Base-by-base conservation (phyloP, 176 grass and related monocot species). In the Ensete ventricosum region DNA sequence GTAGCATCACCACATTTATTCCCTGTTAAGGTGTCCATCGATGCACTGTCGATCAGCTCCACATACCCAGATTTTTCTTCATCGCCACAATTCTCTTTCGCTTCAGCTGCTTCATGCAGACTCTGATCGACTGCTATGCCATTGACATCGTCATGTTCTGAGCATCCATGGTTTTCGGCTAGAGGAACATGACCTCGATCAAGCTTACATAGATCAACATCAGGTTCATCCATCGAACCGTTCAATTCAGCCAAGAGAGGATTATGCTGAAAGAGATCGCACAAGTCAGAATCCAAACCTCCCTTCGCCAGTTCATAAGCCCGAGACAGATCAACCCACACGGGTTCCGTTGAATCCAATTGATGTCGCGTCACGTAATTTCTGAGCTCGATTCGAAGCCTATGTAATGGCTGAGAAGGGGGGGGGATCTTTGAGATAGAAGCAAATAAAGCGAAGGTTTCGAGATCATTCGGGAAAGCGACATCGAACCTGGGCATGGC, bases 401-500 rank as follows among this genome's bases (percentile, higher is more conserved):
- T 92, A 55, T 82, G 82, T 75, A 82, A 78, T 74, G 89, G 92
- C 92, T 96, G 82, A 49, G 2, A n/a, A 71, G n/a, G 55, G 75
- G 24, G 73, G 62, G n/a, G 76, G 3, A 77, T 69, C 21, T 50
- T 81, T 29, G 13, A 20, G 5, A 54, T 22, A 23, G 11, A 50
- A 14, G 2, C 19, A 51, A 66, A 52, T 51, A 1, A 26, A 43
- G 9, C 49, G 9, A 77, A n/a, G 34, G 11, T 14, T 9, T 29
- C n/a, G 20, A 64, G 60, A 24, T 22, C 49, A 24, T 20, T n/a
- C 14, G 3, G 2, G 21, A 53, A 70, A 27, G 27, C 57, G 9
- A 14, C 62, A 50, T 14, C 53, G n/a, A 59, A 92, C 92, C 92
- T 96, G 86, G 79, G 92, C 87, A 72, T 92, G 77, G 69, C 89